Evolutionary conservation across 192 early-diverging fungal genomes (phyloP).

Genomic region (Coemansia aciculifera): DNA sequence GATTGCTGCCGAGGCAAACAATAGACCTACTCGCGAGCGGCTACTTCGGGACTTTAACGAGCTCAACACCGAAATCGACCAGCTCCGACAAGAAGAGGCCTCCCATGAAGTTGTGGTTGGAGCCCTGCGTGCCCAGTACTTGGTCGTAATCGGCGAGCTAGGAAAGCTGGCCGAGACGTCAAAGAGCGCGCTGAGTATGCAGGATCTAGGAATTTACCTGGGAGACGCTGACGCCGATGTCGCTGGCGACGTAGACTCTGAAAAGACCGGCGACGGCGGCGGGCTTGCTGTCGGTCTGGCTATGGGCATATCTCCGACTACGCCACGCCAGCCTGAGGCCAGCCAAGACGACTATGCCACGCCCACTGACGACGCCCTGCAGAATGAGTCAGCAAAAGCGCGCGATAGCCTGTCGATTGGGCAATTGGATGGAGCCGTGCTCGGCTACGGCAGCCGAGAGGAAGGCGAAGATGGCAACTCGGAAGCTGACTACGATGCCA

Average conservation of each 20-base stretch:
- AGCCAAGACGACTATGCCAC: constrained; percentile 28
- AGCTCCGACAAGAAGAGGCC: constrained; percentile 37
- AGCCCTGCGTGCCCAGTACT: constrained; percentile 39
- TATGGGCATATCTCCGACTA: constrained; percentile 28
- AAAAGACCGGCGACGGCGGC: not conserved
- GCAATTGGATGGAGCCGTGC: not conserved
- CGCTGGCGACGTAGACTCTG: constrained; percentile 11
- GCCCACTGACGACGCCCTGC: constrained; percentile 17
- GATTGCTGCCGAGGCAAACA: constrained; percentile 46
- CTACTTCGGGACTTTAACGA: constrained; percentile 29
- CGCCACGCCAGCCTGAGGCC: constrained; percentile 16
- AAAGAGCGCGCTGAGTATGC: constrained; percentile 43
- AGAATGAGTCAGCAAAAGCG: constrained; percentile 15
- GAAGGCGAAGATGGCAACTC: constrained; percentile 22
- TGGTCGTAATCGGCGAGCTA: constrained; percentile 28
- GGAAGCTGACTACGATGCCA: not conserved
- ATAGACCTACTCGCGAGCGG: constrained; percentile 23
- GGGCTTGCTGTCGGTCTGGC: constrained; percentile 7
- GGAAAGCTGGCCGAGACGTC: constrained; percentile 36
- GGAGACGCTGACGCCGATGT: constrained; percentile 25
- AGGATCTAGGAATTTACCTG: constrained; percentile 45
- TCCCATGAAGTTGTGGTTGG: constrained; percentile 23
- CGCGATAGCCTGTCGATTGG: not conserved
- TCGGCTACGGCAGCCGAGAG: constrained; percentile 15
- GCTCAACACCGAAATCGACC: constrained; percentile 34